These are phyloP conservation scores for Darksidea phi DNA, from an alignment of 495 filamentous ascomycete genomes.

Conservation along the genomic window DNA sequence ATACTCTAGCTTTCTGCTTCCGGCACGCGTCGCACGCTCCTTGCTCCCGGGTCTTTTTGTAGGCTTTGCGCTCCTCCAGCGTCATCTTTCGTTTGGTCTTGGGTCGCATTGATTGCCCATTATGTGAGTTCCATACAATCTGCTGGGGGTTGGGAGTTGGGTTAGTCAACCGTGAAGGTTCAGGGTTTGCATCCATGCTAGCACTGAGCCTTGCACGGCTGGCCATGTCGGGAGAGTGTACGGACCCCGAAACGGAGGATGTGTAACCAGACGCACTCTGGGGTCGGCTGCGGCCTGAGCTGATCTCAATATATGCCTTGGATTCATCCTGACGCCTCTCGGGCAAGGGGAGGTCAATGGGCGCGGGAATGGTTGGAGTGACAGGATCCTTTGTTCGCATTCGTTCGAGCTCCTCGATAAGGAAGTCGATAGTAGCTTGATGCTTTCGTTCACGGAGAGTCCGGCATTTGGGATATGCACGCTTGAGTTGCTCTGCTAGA, in stretches of 20 bases:
- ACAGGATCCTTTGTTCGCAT: not conserved
- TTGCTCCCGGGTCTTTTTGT: not conserved
- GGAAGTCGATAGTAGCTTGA: conserved; percentile 10
- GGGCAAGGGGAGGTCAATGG: too few relatives aligned
- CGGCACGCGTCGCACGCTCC: not conserved
- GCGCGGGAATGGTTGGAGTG: too few relatives aligned
- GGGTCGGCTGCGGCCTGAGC: too few relatives aligned
- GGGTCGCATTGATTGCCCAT: not conserved
- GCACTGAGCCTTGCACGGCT: too few relatives aligned
- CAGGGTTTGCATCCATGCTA: too few relatives aligned
- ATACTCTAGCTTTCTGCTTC: conserved; percentile 6
- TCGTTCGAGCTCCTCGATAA: not conserved
- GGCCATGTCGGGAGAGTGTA: too few relatives aligned
- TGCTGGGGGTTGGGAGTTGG: not conserved
- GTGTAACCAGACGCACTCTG: too few relatives aligned
- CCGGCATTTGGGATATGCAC: conserved; percentile 6
- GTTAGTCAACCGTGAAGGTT: too few relatives aligned
- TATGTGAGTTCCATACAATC: not conserved
- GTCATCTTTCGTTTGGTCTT: conserved; percentile 6
- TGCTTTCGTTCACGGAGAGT: conserved; percentile 16
- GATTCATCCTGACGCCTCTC: too few relatives aligned
- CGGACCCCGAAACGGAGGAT: too few relatives aligned
- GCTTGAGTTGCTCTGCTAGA: conserved; percentile 9
- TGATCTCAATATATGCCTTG: too few relatives aligned
- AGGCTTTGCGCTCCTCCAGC: not conserved